Base-by-base conservation (phyloP, 371 early-diverging fungal species). In the Apophysomyces sp. region DNA sequence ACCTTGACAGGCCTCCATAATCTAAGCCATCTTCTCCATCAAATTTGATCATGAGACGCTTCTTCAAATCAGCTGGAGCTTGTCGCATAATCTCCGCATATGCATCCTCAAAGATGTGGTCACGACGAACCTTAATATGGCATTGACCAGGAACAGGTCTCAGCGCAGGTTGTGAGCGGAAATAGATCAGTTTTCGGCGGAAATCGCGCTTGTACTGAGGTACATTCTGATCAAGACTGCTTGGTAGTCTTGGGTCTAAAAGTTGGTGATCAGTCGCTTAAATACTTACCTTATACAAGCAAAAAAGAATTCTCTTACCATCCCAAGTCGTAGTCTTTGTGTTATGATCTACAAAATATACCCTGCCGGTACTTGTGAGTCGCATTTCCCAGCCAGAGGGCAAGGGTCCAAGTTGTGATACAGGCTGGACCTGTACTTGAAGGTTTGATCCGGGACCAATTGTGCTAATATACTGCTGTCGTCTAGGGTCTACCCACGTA, bases 191-290 rank as follows among this genome's bases (percentile, higher is more conserved):
- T 69, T 98, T 98, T 55, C 96, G 86, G 37, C 97, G 88, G 89
- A 96, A 98, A 79, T 98, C 98, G 31, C 97, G 91, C 83, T 97
- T 98, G 82, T 98, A 98, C 74, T 97, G 94, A 21, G 98, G 98
- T 24, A 95, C 97, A 59, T 91, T 92, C 69, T 90, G 91, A 72
- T 96, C 98, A 30, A 95, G 84, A 67, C 90, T 91, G 70, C 94
- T 93, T 7, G 98, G 97, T 60, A 98, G 75, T 9, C 98, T 85
- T 26, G 98, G 98, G 72, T 98, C 85, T 80, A 67, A 12, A 24
- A 44, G 4, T 21, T 11, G 3, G 9, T 21, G 16, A 41, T 41
- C 49, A 44, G 49, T 21, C 4, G n/a, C n/a, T 44, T 41, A 2
- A n/a, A n/a, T n/a, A n/a, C n/a, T n/a, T n/a, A n/a, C 1, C 49